Percentiles rank a stretch among this genome's conserved stretches.
These are phyloP conservation scores for Gnomoniopsis sp. DNA, from an alignment of 2,329 filamentous ascomycete genomes.

Conservation along the genomic window DNA sequence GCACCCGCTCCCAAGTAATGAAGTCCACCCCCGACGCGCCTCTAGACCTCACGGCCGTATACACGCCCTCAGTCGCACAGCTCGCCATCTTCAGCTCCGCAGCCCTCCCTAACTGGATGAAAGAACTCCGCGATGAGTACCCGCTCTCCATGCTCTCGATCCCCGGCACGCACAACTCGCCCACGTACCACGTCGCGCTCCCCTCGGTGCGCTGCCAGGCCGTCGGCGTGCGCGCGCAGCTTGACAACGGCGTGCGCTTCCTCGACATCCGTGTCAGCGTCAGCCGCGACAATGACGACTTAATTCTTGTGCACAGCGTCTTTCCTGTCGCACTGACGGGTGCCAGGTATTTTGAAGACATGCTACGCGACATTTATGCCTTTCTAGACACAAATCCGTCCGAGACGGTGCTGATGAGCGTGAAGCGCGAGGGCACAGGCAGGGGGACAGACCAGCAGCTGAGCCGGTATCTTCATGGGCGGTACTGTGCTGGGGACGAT, in stretches of 20 bases:
- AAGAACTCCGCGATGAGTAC: constrained; percentile 64
- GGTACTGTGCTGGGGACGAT: constrained; percentile 61
- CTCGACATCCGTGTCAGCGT: constrained; percentile 79
- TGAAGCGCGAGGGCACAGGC: constrained; percentile 90
- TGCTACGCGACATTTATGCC: constrained; percentile 66
- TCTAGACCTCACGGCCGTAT: constrained; percentile 64
- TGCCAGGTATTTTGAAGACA: constrained; percentile 70
- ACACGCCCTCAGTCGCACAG: constrained; percentile 52
- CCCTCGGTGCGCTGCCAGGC: constrained; percentile 93
- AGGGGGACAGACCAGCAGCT: constrained; percentile 76
- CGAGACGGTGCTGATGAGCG: constrained; percentile 79
- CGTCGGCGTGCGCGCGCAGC: constrained; percentile 71
- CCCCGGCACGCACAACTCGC: constrained; percentile 93
- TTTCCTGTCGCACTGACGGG: constrained; percentile 87
- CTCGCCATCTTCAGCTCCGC: constrained; percentile 68
- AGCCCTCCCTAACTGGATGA: constrained; percentile 76
- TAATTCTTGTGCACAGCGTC: constrained; percentile 82
- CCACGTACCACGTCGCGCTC: constrained; percentile 78
- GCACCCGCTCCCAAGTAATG: constrained; percentile 42
- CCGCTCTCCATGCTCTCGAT: constrained; percentile 81
- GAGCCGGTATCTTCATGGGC: constrained; percentile 65
- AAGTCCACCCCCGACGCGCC: constrained; percentile 17
- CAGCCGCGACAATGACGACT: constrained; percentile 54
- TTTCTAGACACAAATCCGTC: constrained; percentile 77
- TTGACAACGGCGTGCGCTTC: constrained; percentile 89